Conservation (phyloP, 83 land plant genomes). For the Picea engelmannii region DNA sequence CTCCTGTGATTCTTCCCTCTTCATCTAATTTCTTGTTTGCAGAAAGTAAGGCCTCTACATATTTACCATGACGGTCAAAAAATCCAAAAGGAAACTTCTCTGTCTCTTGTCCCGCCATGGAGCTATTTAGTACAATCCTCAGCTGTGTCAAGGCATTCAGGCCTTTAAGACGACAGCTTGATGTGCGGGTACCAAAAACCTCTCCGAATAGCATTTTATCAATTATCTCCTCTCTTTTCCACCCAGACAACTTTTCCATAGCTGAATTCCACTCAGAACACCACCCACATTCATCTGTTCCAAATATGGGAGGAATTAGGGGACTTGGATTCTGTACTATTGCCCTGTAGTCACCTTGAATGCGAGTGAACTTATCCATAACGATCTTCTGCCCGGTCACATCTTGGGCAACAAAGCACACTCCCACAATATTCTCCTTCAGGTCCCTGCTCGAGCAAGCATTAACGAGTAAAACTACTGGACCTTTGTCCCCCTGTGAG, state of each 20-base stretch:
- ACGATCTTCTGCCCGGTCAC: constrained; percentile 68
- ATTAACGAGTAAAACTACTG: constrained; percentile 65
- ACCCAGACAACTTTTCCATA: constrained; percentile 70
- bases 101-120: constrained; percentile 57
- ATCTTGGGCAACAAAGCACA: constrained; percentile 81
- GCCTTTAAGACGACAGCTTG: constrained; percentile 70
- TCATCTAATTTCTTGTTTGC: constrained; percentile 61
- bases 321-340: constrained; percentile 74
- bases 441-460: constrained; percentile 78
- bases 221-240: constrained; percentile 54
- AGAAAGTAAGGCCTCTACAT: constrained; percentile 59
- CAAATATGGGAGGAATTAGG: constrained; percentile 78
- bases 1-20: constrained; percentile 69
- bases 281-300: constrained; percentile 81
- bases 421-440: constrained; percentile 60
- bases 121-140: constrained; percentile 62
- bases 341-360: constrained; percentile 80
- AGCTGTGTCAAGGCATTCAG: constrained; percentile 64
- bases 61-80: constrained; percentile 44
- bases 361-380: constrained; percentile 81
- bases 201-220: constrained; percentile 78
- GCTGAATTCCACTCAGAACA: constrained; percentile 82
- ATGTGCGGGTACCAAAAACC: constrained; percentile 56
- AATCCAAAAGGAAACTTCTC: constrained; percentile 72
- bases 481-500: constrained; percentile 29